These are phyloP conservation scores for Penicillium sp. DNA, from an alignment of 2,329 filamentous ascomycete genomes.

Conservation along the genomic window DNA sequence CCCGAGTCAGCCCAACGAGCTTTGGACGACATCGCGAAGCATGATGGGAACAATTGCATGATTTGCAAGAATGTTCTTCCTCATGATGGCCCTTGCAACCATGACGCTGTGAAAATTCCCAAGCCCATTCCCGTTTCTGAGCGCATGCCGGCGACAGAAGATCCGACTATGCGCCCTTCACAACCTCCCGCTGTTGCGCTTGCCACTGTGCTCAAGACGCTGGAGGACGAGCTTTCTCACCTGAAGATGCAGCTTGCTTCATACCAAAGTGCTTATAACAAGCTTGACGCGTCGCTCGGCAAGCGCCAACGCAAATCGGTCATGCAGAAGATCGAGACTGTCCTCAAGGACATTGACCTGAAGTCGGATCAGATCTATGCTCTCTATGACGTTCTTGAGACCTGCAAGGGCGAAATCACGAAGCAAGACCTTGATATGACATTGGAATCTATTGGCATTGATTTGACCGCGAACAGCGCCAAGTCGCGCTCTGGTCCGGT, in stretches of 20 bases:
- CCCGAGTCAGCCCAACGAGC: conserved; percentile 45
- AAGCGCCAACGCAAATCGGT: conserved; percentile 65
- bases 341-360: conserved; percentile 67
- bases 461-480: conserved; percentile 28
- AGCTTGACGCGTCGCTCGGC: conserved; percentile 66
- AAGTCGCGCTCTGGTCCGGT: conserved; percentile 26
- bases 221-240: conserved; percentile 78
- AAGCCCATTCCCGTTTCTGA: conserved; percentile 55
- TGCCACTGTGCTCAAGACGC: conserved; percentile 77
- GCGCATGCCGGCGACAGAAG: conserved; percentile 54
- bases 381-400: conserved; percentile 81
- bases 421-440: conserved; percentile 67
- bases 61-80: conserved; percentile 53
- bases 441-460: conserved; percentile 51
- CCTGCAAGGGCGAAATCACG: conserved; percentile 65
- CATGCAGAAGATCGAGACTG: conserved; percentile 60
- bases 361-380: conserved; percentile 81
- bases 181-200: conserved; percentile 72
- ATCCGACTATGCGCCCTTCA: conserved; percentile 62
- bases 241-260: conserved; percentile 69
- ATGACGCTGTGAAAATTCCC: conserved; percentile 48
- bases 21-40: conserved; percentile 47
- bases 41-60: conserved; percentile 58
- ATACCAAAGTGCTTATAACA: conserved; percentile 64
- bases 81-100: conserved; percentile 39